Percentiles rank a stretch among this genome's conserved stretches.
Evolutionary conservation across 768 basidiomycete species (phyloP).

Genomic region (Suillus fuscotomentosus): DNA sequence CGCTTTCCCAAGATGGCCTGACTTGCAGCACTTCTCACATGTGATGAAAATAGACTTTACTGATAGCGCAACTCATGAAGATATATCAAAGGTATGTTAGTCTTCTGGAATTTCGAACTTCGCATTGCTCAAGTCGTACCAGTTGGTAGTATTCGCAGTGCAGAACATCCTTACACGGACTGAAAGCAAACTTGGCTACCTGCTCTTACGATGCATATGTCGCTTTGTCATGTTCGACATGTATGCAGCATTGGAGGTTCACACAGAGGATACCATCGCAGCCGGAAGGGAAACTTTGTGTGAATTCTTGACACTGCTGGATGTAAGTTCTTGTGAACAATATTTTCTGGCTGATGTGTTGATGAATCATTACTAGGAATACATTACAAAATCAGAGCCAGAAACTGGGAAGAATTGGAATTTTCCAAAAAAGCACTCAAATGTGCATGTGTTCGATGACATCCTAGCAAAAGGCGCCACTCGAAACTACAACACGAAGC

Average conservation of each 20-base stretch:
- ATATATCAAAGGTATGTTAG: too few species aligned
- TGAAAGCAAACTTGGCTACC: constrained; percentile 16
- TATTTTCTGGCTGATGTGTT: constrained; percentile 7
- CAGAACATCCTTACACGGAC: too few species aligned
- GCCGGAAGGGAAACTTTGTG: constrained; percentile 15
- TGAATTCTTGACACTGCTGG: too few species aligned
- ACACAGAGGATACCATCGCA: constrained; percentile 27
- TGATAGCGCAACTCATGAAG: too few species aligned
- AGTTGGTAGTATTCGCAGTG: too few species aligned
- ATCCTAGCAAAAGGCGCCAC: constrained; percentile 32
- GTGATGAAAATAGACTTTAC: too few species aligned
- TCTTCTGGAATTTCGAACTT: too few species aligned
- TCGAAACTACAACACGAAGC: constrained; percentile 30
- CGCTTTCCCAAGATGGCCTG: too few species aligned
- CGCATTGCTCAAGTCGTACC: too few species aligned
- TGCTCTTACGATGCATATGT: constrained; percentile 27
- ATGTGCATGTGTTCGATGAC: constrained; percentile 30
- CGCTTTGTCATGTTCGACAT: constrained; percentile 33
- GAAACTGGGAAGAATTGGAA: constrained; percentile 23
- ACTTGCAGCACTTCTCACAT: too few species aligned
- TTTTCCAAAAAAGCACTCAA: constrained; percentile 32
- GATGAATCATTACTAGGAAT: not conserved
- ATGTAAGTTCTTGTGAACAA: constrained; percentile 13
- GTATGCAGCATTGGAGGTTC: constrained; percentile 29
- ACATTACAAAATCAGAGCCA: not conserved